Percentiles rank a stretch among this genome's conserved stretches.
These are phyloP conservation scores for Ananas comosus DNA, from an alignment of 176 grass and related monocot species.

Conservation along the genomic window DNA sequence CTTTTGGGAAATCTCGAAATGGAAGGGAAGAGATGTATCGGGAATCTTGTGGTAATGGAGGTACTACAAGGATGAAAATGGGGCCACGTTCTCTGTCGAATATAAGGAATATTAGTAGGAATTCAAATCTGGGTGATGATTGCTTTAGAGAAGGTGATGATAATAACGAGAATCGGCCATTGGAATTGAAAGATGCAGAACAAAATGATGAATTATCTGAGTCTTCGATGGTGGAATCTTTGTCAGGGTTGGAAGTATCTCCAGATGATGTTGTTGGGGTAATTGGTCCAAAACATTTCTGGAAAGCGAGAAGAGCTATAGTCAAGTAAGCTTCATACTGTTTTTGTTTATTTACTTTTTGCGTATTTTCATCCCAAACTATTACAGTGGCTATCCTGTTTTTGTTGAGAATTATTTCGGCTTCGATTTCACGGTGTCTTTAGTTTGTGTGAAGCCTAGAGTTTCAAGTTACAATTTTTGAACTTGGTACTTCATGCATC, in stretches of 20 bases:
- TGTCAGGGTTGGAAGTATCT: constrained; percentile 3
- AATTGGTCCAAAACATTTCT: constrained; percentile 74
- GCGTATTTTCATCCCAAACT: background rate
- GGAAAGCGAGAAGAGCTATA: constrained; percentile 74
- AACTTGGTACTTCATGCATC: background rate
- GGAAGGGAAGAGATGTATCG: background rate
- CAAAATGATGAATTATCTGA: constrained; percentile 7
- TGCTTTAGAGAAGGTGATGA: background rate
- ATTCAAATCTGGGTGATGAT: background rate
- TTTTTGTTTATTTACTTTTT: background rate
- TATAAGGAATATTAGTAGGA: background rate
- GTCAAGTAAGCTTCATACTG: constrained; percentile 2
- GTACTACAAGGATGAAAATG: background rate
- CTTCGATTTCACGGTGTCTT: background rate
- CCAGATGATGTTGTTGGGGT: constrained; percentile 39
- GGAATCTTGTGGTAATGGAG: constrained; percentile 1
- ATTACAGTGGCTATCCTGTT: no score
- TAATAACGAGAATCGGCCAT: background rate
- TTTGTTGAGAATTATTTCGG: background rate
- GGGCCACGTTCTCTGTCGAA: background rate
- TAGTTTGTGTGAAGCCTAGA: background rate
- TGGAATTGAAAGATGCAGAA: background rate
- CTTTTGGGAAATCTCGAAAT: background rate
- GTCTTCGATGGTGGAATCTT: constrained; percentile 3
- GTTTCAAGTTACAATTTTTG: background rate